phyloP scores from a whole-genome alignment of 2,329 filamentous ascomycete genomes.

The Stachybotrys echinatus region DNA sequence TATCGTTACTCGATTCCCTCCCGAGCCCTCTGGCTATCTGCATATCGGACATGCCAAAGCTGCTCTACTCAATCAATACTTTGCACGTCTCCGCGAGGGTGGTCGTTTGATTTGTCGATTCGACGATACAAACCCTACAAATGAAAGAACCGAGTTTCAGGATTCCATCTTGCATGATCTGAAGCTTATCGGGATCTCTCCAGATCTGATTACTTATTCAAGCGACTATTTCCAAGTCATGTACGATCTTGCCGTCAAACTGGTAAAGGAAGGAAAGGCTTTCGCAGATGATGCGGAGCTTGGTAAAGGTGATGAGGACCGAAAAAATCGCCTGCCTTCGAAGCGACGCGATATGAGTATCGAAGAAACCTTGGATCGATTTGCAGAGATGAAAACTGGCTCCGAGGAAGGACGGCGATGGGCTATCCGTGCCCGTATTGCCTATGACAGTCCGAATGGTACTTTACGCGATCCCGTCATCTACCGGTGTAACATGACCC shows the following conservation, averaged over 20 bases:
- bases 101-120: conserved; percentile 81
- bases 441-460: background rate
- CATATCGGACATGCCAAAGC: conserved; percentile 90
- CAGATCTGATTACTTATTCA: conserved; percentile 75
- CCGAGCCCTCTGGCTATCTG: conserved; percentile 83
- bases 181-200: conserved; percentile 75
- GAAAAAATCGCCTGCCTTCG: conserved; percentile 61
- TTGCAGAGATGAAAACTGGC: background rate
- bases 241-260: conserved; percentile 69
- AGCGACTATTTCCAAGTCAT: conserved; percentile 87
- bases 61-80: conserved; percentile 83
- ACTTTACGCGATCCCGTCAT: background rate
- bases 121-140: conserved; percentile 89
- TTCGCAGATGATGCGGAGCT: conserved; percentile 86
- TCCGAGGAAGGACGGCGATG: background rate
- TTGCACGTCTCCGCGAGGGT: conserved; percentile 82
- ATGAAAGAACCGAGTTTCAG: conserved; percentile 88
- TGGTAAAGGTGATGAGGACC: conserved; percentile 74
- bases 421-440: background rate
- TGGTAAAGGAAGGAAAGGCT: conserved; percentile 76
- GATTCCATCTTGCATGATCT: conserved; percentile 85
- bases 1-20: conserved; percentile 80
- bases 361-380: background rate
- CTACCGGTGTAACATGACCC: background rate
- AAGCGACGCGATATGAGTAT: background rate